Conservation (phyloP, 495 filamentous ascomycete species). For the Tuber aestivum region DNA sequence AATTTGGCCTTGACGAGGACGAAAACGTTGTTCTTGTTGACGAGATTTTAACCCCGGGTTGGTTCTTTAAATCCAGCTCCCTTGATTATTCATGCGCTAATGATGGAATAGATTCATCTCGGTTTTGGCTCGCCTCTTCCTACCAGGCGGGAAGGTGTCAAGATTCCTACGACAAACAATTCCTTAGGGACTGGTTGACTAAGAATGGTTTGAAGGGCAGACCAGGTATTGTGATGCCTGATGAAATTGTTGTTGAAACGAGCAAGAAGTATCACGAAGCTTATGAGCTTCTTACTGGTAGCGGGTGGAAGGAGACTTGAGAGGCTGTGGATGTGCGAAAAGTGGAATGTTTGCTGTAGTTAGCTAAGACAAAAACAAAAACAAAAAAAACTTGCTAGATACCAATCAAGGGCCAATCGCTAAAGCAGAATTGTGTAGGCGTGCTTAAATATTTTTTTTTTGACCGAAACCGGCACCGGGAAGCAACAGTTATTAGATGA, state of each 20-base stretch:
- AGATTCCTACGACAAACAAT: conserved; percentile 88
- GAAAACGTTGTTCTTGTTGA: conserved; percentile 79
- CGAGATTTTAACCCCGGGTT: conserved; percentile 71
- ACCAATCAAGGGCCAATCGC: not conserved
- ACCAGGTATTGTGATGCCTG: conserved; percentile 60
- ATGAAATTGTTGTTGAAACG: conserved; percentile 60
- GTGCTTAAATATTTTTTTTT: not conserved
- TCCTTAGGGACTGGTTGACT: conserved; percentile 78
- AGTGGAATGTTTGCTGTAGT: not conserved
- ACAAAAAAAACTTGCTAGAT: not conserved
- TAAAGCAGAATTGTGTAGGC: not conserved
- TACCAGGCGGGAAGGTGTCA: conserved; percentile 71
- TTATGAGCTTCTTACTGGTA: conserved; percentile 64
- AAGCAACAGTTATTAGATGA: not conserved
- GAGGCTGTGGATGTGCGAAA: not conserved
- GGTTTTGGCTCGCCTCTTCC: conserved; percentile 76
- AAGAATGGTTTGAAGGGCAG: conserved; percentile 63
- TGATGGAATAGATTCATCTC: conserved; percentile 58
- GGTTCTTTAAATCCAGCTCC: conserved; percentile 24
- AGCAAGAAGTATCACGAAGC: conserved; percentile 62
- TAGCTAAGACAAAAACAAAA: not conserved
- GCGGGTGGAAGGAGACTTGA: conserved; percentile 40
- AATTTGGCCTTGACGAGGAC: conserved; percentile 66
- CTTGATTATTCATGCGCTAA: not conserved
- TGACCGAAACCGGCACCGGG: not conserved